Evolutionary conservation across 176 grass and related monocot species (phyloP), one percentile per base, ranked within the genome.

Genomic region (Chrysopogon serrulatus): DNA sequence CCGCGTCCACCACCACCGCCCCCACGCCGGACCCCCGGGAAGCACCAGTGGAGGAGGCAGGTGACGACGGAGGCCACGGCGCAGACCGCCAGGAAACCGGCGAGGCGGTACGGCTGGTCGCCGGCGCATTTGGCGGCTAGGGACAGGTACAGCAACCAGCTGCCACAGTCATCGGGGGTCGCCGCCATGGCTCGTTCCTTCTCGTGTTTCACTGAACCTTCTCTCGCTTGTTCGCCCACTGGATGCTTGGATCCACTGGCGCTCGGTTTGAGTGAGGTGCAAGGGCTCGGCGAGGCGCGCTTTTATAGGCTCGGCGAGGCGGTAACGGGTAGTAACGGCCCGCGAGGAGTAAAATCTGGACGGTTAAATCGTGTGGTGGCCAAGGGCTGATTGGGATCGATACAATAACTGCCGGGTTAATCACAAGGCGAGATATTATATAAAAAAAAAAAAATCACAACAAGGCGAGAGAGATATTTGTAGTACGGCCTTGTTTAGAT

Each of bases 11-110:
- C 91, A 77, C 79, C 92, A 92, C 78, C 68, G 45, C 3, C 96
- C 96, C 96, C 96, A 98, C 5, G 96, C 93, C 0, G 93, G 91
- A 0, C 96, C 93, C 96, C 96, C 0, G 92, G 89, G 10, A 77
- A 79, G 80, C 45, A 89, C 96, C 96, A 95, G 93, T 92, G 85
- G 62, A 95, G 83, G 24, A 90, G 62, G 61, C 49, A 72, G 0
- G 83, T 88, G 37, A 85, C 31, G 11, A 83, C 4, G 61, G 37
- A 68, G 0, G 62, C 75, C 2, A 61, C 28, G 3, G 87, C 54
- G 21, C 74, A 82, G 1, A 80, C 49, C 6, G 68, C 19, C 1
- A 51, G 11, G 23, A 92, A 51, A 2, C 80, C 65, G 5, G 86
- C 66, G 7, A 98, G 70, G 37, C 80, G 84, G 43, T 49, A 59